Percentiles rank a stretch among this genome's conserved stretches.
Conservation (phyloP, 306 rosid genomes). For the Fragaria ananassa region DNA sequence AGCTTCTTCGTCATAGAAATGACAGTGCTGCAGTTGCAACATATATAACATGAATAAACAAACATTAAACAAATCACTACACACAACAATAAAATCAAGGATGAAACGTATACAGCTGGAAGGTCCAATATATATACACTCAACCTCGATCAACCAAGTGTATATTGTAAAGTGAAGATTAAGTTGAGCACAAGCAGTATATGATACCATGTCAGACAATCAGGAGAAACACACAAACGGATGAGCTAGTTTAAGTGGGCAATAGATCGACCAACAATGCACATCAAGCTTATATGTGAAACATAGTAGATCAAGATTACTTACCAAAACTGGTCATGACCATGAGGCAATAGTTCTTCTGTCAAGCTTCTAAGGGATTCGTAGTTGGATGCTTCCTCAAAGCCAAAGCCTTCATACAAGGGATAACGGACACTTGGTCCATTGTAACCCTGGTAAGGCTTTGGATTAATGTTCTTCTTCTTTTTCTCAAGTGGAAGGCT, state of each 20-base stretch:
- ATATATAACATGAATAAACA: not conserved
- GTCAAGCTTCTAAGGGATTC: conserved; percentile 1
- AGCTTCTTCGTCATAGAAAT: conserved; percentile 1
- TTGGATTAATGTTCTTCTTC: not conserved
- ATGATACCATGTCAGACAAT: too few relatives aligned
- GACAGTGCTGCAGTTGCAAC: not conserved
- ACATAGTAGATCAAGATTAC: not conserved
- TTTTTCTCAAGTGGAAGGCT: conserved; percentile 2
- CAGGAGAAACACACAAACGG: too few relatives aligned
- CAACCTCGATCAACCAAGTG: too few relatives aligned
- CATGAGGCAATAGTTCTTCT: not conserved
- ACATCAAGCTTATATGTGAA: too few relatives aligned
- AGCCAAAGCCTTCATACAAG: conserved; percentile 7
- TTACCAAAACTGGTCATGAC: not conserved
- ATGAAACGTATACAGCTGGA: too few relatives aligned
- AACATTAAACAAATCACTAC: too few relatives aligned
- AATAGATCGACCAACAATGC: too few relatives aligned
- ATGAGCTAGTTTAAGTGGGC: too few relatives aligned
- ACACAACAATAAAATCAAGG: too few relatives aligned
- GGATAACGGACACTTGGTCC: not conserved
- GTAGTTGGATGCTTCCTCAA: conserved; percentile 6
- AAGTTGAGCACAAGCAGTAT: too few relatives aligned
- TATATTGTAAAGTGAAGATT: too few relatives aligned
- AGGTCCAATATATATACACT: too few relatives aligned
- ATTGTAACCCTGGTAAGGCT: not conserved